A percentile compares a stretch with the other conserved stretches of the same genome.
These are phyloP conservation scores for Mikania micrantha DNA, from an alignment of 129 eudicot genomes.

Conservation along the genomic window DNA sequence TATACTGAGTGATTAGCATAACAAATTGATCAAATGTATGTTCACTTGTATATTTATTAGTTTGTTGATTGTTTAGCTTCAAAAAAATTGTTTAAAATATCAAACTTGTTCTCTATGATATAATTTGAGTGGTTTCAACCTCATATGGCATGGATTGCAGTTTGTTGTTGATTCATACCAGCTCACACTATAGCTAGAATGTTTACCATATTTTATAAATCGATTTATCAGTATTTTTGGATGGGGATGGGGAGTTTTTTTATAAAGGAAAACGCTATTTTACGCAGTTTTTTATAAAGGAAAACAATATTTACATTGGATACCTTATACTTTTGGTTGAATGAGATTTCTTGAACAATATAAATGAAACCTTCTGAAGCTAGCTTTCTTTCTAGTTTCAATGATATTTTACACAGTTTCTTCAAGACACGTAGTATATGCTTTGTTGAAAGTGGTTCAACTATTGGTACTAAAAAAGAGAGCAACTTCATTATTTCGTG, in stretches of 20 bases:
- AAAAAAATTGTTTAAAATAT: background rate
- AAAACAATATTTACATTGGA: constrained; percentile 14
- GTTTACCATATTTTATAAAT: background rate
- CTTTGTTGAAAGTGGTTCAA: constrained; percentile 22
- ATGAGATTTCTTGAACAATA: background rate
- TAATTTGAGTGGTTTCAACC: background rate
- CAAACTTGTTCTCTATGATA: constrained; percentile 3
- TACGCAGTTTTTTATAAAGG: no score
- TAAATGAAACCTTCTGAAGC: background rate
- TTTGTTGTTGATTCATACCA: background rate
- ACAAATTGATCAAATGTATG: background rate
- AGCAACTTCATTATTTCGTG: background rate
- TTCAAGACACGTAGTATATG: constrained; percentile 9
- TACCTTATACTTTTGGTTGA: constrained; percentile 4
- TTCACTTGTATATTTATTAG: background rate
- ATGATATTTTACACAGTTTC: background rate
- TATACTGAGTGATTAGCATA: constrained; percentile 4
- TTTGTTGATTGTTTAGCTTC: background rate
- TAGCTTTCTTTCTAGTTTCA: background rate
- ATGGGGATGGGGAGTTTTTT: background rate
- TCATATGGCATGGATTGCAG: no score
- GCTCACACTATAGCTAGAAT: background rate
- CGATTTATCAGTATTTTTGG: background rate
- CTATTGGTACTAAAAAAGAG: constrained; percentile 15
- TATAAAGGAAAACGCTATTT: no score